These are phyloP conservation scores for Cornus florida DNA, from an alignment of 148 eudicot genomes.

Conservation along the genomic window DNA sequence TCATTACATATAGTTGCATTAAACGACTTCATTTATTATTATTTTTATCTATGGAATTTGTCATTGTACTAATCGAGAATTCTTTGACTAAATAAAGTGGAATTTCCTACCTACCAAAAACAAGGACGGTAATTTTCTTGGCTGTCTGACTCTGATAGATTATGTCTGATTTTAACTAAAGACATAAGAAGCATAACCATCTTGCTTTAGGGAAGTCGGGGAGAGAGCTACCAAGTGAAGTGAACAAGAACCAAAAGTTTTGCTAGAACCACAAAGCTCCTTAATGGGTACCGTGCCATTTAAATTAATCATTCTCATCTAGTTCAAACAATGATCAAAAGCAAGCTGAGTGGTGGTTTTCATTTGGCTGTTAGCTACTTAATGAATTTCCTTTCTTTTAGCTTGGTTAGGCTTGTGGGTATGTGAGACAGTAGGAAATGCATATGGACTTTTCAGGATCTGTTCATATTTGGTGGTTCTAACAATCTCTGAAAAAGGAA, in stretches of 20 bases:
- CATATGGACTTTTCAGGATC: neutral
- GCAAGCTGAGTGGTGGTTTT: neutral
- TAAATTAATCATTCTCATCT: neutral
- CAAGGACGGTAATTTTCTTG: neutral
- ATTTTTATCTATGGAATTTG: neutral
- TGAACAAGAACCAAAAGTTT: neutral
- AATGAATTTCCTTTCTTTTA: neutral
- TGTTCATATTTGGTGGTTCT: too few species aligned
- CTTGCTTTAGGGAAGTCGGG: neutral
- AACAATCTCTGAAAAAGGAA: too few species aligned
- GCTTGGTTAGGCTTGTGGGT: neutral
- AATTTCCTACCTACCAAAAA: too few species aligned
- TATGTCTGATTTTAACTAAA: neutral
- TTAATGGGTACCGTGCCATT: neutral
- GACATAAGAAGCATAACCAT: neutral
- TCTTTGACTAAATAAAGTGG: neutral
- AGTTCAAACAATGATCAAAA: neutral
- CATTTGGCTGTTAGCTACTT: neutral
- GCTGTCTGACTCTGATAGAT: neutral
- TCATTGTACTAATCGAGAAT: neutral
- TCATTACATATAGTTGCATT: neutral
- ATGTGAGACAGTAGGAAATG: neutral
- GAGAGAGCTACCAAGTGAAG: neutral
- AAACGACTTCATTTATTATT: neutral
- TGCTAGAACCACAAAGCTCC: neutral